Evolutionary conservation across 331 rosid genomes (phyloP).

Genomic region (Rosa hybrid): DNA sequence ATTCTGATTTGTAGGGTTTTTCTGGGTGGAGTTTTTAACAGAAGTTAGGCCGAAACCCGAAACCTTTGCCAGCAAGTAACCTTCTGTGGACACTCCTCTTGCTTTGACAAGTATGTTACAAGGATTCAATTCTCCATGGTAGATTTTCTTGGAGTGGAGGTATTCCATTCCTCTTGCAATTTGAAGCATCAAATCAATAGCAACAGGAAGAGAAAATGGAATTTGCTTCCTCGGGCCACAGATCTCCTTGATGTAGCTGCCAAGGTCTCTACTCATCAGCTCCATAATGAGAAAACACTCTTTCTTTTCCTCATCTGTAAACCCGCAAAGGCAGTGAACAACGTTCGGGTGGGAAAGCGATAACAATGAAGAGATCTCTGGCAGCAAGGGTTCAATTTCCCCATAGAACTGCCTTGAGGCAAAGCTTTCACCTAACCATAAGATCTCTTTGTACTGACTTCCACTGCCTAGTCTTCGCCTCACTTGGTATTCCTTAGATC

Average conservation of each 20-base stretch:
- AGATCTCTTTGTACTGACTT: slow-evolving; percentile 71
- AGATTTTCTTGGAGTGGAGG: slow-evolving; percentile 66
- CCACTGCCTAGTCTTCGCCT: slow-evolving; percentile 72
- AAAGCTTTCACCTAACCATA: slow-evolving; percentile 84
- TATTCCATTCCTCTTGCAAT: slow-evolving; percentile 90
- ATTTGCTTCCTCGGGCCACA: slow-evolving; percentile 58
- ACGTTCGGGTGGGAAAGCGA: slow-evolving; percentile 81
- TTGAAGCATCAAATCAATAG: slow-evolving; percentile 86
- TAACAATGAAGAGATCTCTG: slow-evolving; percentile 59
- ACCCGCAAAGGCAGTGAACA: slow-evolving; percentile 60
- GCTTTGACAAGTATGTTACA: slow-evolving; percentile 64
- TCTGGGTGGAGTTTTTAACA: slow-evolving; percentile 38
- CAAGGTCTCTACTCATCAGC: slow-evolving; percentile 71
- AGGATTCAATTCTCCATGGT: slow-evolving; percentile 73
- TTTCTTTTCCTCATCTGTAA: slow-evolving; percentile 72
- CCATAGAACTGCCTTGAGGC: slow-evolving; percentile 63
- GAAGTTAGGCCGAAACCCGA: slow-evolving; percentile 64
- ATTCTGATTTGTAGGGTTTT: slow-evolving; percentile 53
- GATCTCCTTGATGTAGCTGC: slow-evolving; percentile 59
- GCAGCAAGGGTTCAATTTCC: slow-evolving; percentile 53
- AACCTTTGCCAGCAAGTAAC: slow-evolving; percentile 68
- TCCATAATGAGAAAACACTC: slow-evolving; percentile 75
- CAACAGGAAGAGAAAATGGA: slow-evolving; percentile 68
- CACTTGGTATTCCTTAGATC: slow-evolving; percentile 69
- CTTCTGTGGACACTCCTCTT: slow-evolving; percentile 59